Conservation (phyloP, 768 basidiomycete genomes). For the Panaeolus papilionaceus region DNA sequence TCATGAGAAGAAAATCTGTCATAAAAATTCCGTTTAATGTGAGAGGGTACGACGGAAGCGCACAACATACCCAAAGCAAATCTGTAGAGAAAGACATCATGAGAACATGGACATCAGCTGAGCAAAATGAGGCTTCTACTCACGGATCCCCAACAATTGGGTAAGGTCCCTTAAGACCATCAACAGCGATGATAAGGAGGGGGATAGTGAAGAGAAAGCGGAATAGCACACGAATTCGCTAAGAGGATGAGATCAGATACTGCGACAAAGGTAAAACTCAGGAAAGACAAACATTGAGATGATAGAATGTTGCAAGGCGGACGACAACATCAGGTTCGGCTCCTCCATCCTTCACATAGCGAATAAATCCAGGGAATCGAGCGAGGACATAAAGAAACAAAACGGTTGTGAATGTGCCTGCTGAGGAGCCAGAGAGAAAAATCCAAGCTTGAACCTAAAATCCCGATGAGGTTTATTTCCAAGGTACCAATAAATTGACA, state of each 20-base stretch:
- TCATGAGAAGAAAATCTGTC: constrained; percentile 72
- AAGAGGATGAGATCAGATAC: constrained; percentile 14
- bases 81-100: constrained; percentile 37
- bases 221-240: constrained; percentile 78
- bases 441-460: constrained; percentile 73
- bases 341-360: constrained; percentile 72
- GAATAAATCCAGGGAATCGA: constrained; percentile 74
- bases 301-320: constrained; percentile 75
- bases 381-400: constrained; percentile 75
- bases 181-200: constrained; percentile 67
- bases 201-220: constrained; percentile 78
- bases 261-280: neutral
- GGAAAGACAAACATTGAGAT: constrained; percentile 68
- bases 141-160: constrained; percentile 60
- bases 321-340: constrained; percentile 79
- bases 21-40: constrained; percentile 26
- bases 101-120: constrained; percentile 2
- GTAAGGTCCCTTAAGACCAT: constrained; percentile 60
- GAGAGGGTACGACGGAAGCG: constrained; percentile 11
- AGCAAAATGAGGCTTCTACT: constrained; percentile 35
- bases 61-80: constrained; percentile 63
- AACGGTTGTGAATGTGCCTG: constrained; percentile 70
- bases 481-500: constrained; percentile 23
- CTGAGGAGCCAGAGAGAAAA: constrained; percentile 73
- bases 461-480: constrained; percentile 14